These are phyloP conservation scores for Immersiporthe knoxdaviesiana DNA, from an alignment of 2,329 filamentous ascomycete genomes.

Conservation along the genomic window DNA sequence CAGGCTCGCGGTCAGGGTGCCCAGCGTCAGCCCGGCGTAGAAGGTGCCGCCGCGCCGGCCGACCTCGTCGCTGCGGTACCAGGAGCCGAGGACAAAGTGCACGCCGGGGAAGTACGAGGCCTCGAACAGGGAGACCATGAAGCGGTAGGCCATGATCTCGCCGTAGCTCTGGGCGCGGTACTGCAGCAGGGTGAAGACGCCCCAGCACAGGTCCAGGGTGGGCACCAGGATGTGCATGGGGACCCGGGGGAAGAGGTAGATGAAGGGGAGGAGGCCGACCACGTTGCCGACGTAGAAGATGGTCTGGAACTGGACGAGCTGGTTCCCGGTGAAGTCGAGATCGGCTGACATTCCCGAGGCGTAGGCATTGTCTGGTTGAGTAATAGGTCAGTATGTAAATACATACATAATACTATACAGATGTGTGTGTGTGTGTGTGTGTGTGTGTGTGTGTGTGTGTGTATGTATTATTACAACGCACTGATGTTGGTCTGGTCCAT, in stretches of 20 bases:
- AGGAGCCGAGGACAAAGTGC: conserved; percentile 26
- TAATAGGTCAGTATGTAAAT: neutral
- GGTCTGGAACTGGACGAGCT: conserved; percentile 33
- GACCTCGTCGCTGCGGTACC: conserved; percentile 28
- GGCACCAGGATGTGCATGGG: conserved; percentile 36
- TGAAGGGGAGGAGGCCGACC: conserved; percentile 34
- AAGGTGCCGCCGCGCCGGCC: conserved; percentile 34
- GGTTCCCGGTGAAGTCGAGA: conserved; percentile 26
- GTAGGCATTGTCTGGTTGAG: conserved; percentile 28
- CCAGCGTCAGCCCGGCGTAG: conserved; percentile 35
- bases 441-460: neutral
- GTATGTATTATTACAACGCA: conserved; percentile 21
- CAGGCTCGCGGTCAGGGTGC: conserved; percentile 28
- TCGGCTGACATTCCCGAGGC: conserved; percentile 28
- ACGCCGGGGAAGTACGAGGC: conserved; percentile 15
- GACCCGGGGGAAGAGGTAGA: conserved; percentile 35
- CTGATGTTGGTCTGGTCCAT: conserved; percentile 33
- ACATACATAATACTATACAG: too few species aligned
- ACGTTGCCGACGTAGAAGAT: conserved; percentile 35
- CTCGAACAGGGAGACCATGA: conserved; percentile 27
- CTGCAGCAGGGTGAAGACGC: conserved; percentile 35
- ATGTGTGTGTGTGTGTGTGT: too few species aligned
- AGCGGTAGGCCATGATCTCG: conserved; percentile 30
- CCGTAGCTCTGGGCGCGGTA: conserved; percentile 31
- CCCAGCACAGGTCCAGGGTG: conserved; percentile 34